These are phyloP conservation scores for Dactylonectria macrodidyma DNA, from an alignment of 2,329 filamentous ascomycete genomes.

Conservation along the genomic window DNA sequence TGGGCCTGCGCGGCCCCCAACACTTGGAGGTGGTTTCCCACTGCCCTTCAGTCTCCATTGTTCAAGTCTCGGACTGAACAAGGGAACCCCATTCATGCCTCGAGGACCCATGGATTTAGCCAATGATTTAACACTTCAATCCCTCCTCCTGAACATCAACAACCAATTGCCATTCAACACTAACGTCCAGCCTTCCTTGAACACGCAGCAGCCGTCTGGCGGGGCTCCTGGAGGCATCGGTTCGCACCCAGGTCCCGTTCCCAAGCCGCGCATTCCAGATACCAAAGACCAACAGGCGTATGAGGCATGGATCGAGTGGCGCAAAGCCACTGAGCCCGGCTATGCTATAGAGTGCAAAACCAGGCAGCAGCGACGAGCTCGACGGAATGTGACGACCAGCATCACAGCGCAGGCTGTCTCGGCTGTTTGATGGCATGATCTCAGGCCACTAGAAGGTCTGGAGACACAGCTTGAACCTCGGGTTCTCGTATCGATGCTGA, in stretches of 20 bases:
- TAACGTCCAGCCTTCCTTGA: conserved; percentile 3
- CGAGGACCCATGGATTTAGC: conserved; percentile 1
- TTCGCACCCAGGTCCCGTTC: conserved; percentile 44
- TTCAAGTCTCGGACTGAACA: not conserved
- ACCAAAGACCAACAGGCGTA: conserved; percentile 61
- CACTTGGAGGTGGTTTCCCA: not conserved
- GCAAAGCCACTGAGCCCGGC: conserved; percentile 63
- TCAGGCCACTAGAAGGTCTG: not conserved
- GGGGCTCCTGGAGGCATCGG: conserved; percentile 1
- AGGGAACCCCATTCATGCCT: not conserved
- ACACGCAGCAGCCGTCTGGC: conserved; percentile 5
- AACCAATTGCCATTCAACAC: not conserved
- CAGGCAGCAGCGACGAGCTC: conserved; percentile 58
- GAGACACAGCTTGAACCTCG: not conserved
- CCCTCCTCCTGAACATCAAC: not conserved
- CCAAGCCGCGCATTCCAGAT: conserved; percentile 60
- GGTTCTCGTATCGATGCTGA: conserved; percentile 2
- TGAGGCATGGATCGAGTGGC: conserved; percentile 65
- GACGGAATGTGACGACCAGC: conserved; percentile 38
- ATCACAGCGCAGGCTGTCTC: not conserved
- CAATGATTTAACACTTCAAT: not conserved
- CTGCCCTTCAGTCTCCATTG: not conserved
- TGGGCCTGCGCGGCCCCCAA: not conserved
- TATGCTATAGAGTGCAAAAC: conserved; percentile 63
- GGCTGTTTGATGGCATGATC: conserved; percentile 8